Evolutionary conservation across 2,329 filamentous ascomycete species (phyloP), one percentile per base, ranked within the genome.

Genomic region (Zymoseptoria passerinii): DNA sequence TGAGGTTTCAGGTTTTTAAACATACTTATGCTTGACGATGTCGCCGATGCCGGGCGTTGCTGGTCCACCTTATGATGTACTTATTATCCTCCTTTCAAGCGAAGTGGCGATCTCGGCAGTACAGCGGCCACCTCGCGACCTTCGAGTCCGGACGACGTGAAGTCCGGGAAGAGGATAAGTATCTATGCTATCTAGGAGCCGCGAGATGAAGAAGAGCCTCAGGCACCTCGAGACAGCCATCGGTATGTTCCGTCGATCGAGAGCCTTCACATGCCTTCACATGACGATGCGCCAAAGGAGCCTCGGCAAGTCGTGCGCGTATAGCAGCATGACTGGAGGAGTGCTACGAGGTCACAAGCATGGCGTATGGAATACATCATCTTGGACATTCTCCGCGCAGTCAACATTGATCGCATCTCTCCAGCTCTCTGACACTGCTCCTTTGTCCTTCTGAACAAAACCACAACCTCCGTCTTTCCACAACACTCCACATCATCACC

Each of bases 341-440:
- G 35, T 40, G 35, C 35, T 13, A 16, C 35, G 35, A 40, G 35
- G 35, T 40, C 35, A 40, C 13, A 40, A 40, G 35, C 35, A 40
- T 40, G 16, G 10, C 9, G 35, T 40, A 40, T 40, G 35, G 16
- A 40, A 10, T 40, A 40, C 20, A 27, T 20, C 50, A 27, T 28
- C 16, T 55, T 35, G 40, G 18, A 56, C 53, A 51, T 59, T 55
- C 52, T 58, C 51, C 53, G 53, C 51, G 50, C 23, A 56, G 27
- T 48, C 52, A 48, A 23, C 23, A 23, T 23, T 4, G 23, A 23
- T 23, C 23, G 4, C 23, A 23, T 23, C 23, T 23, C 23, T 23
- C 23, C 23, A 23, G 23, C 23, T 23, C 23, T 54, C n/a, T 28
- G 9, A 10, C 13, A 35, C 13, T 13, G 29, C 9, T 10, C 8